A percentile compares a stretch with the other conserved stretches of the same genome.
These are phyloP conservation scores for Globisporangium solare DNA, from an alignment of 352 stramenopile species.

Conservation along the genomic window DNA sequence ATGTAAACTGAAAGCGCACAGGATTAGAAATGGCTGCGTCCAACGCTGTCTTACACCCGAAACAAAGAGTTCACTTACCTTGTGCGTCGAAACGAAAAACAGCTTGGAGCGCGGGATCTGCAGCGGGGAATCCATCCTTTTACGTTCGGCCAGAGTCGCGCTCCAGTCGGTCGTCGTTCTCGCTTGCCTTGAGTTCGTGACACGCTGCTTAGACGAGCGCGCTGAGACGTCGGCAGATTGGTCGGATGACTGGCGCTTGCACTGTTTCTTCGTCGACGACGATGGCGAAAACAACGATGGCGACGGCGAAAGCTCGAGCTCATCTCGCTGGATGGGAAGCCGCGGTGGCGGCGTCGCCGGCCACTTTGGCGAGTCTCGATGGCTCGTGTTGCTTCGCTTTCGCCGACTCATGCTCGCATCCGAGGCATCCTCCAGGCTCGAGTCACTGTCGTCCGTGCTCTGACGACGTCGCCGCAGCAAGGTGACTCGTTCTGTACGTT, in stretches of 20 bases:
- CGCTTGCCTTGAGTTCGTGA: conserved; percentile 16
- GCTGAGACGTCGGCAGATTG: conserved; percentile 26
- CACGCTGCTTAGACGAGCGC: conserved; percentile 37
- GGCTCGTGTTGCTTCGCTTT: conserved; percentile 64
- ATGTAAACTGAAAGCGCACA: conserved; percentile 44
- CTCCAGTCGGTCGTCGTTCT: conserved; percentile 12
- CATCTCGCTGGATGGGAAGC: not conserved
- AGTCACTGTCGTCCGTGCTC: conserved; percentile 56
- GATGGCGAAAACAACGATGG: conserved; percentile 14
- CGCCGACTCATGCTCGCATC: conserved; percentile 43
- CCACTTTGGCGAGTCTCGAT: conserved; percentile 5
- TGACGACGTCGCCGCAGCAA: conserved; percentile 41
- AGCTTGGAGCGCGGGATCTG: conserved; percentile 24
- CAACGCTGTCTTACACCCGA: not conserved
- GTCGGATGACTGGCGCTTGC: conserved; percentile 47
- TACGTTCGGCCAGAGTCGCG: conserved; percentile 5
- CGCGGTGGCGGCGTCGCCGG: conserved; percentile 12
- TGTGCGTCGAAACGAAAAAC: conserved; percentile 72
- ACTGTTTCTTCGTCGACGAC: conserved; percentile 38
- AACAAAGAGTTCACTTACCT: conserved; percentile 27
- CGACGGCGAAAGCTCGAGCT: not conserved
- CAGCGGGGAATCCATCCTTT: conserved; percentile 2
- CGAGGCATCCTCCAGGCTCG: conserved; percentile 48
- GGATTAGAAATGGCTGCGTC: not conserved
- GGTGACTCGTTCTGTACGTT: conserved; percentile 7